Percentiles rank a stretch among this genome's conserved stretches.
These are phyloP conservation scores for Volvariella surrecta DNA, from an alignment of 1,284 basidiomycete genomes.

Conservation along the genomic window DNA sequence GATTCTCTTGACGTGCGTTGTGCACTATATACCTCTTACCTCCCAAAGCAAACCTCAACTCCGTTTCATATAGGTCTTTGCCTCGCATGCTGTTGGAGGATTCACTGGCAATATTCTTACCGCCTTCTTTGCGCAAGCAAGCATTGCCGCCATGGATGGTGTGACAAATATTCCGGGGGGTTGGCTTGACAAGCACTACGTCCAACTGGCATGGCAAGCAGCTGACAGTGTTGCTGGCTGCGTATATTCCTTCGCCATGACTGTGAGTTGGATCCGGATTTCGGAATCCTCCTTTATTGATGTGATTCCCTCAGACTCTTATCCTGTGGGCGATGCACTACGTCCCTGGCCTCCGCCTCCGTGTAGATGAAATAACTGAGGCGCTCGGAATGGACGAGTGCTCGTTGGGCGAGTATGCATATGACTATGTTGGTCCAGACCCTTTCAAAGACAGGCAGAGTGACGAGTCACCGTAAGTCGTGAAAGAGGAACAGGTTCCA, in stretches of 20 bases:
- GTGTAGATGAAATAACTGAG: slow-evolving; percentile 76
- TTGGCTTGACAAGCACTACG: slow-evolving; percentile 82
- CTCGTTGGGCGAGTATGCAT: slow-evolving; percentile 91
- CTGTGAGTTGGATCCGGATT: slow-evolving; percentile 33
- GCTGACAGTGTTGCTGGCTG: slow-evolving; percentile 72
- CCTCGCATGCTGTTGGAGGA: slow-evolving; percentile 84
- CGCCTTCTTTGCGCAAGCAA: slow-evolving; percentile 80
- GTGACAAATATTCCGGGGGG: slow-evolving; percentile 68
- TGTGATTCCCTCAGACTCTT: slow-evolving; percentile 47
- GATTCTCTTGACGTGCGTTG: slow-evolving; percentile 68
- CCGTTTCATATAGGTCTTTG: slow-evolving; percentile 87
- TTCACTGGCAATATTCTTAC: slow-evolving; percentile 81
- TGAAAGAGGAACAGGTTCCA: no score
- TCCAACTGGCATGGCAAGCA: slow-evolving; percentile 81
- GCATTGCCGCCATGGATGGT: slow-evolving; percentile 80
- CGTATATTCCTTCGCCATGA: slow-evolving; percentile 75
- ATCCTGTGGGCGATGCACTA: slow-evolving; percentile 90
- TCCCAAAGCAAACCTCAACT: no score
- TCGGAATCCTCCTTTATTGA: background rate
- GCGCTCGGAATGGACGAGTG: slow-evolving; percentile 88
- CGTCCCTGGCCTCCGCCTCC: slow-evolving; percentile 78
- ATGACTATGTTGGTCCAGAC: slow-evolving; percentile 79
- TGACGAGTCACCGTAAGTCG: no score
- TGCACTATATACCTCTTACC: background rate
- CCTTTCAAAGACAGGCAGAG: background rate